phyloP scores from a whole-genome alignment of 345 rosid species.

The Rhodamnia rubescens region DNA sequence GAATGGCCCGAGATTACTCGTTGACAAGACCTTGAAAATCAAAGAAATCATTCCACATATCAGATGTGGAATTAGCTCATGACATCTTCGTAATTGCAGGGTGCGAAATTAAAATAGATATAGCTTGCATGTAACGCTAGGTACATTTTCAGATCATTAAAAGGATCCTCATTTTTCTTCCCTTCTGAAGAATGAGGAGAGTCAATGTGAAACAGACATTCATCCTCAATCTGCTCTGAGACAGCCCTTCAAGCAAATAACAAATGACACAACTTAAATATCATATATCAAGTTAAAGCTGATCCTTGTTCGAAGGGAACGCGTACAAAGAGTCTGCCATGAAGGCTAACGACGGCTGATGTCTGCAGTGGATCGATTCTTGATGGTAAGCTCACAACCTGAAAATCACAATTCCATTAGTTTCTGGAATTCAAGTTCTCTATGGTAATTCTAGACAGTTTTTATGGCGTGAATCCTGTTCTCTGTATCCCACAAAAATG shows the following conservation, averaged over 20 bases:
- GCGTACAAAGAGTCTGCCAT: constrained; percentile 61
- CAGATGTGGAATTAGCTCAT: neutral
- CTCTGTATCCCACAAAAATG: neutral
- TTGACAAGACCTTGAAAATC: neutral
- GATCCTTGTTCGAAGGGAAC: constrained; percentile 50
- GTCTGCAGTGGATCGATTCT: constrained; percentile 74
- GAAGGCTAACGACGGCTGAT: constrained; percentile 66
- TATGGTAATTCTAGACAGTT: neutral
- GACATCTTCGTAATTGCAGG: neutral
- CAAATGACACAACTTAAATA: neutral
- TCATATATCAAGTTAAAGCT: constrained; percentile 7
- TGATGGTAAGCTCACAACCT: constrained; percentile 62
- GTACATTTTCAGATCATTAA: neutral
- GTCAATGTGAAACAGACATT: neutral
- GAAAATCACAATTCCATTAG: constrained; percentile 8
- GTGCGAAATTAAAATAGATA: neutral
- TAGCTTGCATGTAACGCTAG: neutral
- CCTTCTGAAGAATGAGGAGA: neutral
- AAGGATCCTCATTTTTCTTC: neutral
- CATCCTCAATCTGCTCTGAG: constrained; percentile 1
- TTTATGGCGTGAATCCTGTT: neutral
- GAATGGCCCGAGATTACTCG: neutral
- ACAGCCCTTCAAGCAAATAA: constrained; percentile 6
- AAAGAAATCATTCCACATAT: neutral
- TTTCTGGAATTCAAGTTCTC: neutral